Evolutionary conservation across 768 basidiomycete genomes (phyloP).

Genomic region (Sarcodon aspratus): DNA sequence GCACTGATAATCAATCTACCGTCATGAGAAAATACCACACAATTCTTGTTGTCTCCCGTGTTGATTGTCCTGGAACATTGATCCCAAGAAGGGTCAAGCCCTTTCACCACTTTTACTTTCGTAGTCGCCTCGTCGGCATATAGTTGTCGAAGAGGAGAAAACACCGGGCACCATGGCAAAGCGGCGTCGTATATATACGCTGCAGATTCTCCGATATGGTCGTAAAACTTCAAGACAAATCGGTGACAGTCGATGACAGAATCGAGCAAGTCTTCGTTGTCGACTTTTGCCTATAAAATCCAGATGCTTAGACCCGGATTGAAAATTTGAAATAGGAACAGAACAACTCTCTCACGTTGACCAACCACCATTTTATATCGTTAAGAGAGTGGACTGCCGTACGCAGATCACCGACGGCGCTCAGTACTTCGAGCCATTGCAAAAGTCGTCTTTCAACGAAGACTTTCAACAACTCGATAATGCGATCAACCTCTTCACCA

Average conservation of each 20-base stretch:
- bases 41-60: neutral
- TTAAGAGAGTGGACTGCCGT: neutral
- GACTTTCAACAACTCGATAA: neutral
- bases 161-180: neutral
- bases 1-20: neutral
- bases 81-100: neutral
- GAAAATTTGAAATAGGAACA: neutral
- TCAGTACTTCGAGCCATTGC: conserved; percentile 12
- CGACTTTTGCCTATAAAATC: neutral
- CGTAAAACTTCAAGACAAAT: conserved; percentile 4
- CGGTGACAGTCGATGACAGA: conserved; percentile 1
- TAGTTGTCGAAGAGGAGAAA: neutral
- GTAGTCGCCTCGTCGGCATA: neutral
- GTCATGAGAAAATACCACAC: neutral
- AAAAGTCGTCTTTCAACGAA: conserved; percentile 10
- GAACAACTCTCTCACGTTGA: neutral
- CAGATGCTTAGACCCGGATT: neutral
- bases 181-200: conserved; percentile 6
- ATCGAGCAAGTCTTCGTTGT: neutral
- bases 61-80: neutral
- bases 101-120: neutral
- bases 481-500: neutral
- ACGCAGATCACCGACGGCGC: conserved; percentile 2
- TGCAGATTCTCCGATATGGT: conserved; percentile 6
- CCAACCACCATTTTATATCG: neutral